Evolutionary conservation across 2,329 filamentous ascomycete genomes (phyloP), one percentile per base, ranked within the genome.

Genomic region (Fusarium avenaceum): DNA sequence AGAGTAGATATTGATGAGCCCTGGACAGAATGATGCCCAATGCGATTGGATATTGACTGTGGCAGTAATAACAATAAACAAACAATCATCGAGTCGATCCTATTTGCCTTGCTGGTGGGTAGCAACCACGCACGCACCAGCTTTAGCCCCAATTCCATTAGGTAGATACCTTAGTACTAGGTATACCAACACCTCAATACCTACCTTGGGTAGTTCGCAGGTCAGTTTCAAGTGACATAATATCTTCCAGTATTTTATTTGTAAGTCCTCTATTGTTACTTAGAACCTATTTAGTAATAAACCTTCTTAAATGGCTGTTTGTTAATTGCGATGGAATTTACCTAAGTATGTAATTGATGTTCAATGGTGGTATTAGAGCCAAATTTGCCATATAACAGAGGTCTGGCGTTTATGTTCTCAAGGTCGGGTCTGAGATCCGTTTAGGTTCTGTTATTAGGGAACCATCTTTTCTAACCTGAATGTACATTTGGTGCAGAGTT

Each of bases 61-160:
- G 40, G 30, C 20, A 42, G 4, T 10, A n/a, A n/a, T 19, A n/a
- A 32, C 39, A 49, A 50, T 50, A 38, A 65, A 45, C 45, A 63
- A 52, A 49, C 42, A 42, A 30, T 14, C 24, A 39, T 51, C 43
- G 43, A 54, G 47, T 33, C 28, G 13, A 20, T 35, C 38, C 54
- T 44, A 24, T 45, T 59, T 63, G 49, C 58, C 55, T 67, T 65
- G 63, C 56, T 45, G 49, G 62, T 50, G 46, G 50, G 46, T 53
- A 66, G 66, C 57, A 63, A 69, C 42, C 60, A 66, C 44, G 48
- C 63, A 70, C 59, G 58, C 67, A 45, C 58, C 65, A 69, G 53
- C 42, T 30, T 53, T 35, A 43, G 48, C 50, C 65, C 55, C 32
- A 28, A 60, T 55, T 30, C 28, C 4, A 30, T 30, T 30, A 22